phyloP scores from a whole-genome alignment of 257 asterid species.

The Solanum okadae region DNA sequence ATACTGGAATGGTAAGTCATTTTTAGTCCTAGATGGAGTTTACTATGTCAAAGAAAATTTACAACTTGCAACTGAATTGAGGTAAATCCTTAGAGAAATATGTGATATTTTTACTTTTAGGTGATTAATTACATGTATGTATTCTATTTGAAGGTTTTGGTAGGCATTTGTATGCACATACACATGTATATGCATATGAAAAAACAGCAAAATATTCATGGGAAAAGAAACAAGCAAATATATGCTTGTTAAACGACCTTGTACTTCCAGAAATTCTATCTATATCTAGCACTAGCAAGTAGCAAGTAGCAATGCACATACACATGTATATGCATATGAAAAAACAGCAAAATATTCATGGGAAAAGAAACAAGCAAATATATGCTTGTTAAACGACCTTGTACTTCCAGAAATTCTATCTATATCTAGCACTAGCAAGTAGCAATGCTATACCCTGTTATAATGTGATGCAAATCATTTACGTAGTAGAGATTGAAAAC shows the following conservation, averaged over 20 bases:
- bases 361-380: not conserved
- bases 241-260: not conserved
- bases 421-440: not conserved
- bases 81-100: not conserved
- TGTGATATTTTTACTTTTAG: not conserved
- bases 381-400: not conserved
- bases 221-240: not conserved
- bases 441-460: not conserved
- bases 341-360: not conserved
- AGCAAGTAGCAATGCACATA: not conserved
- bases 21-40: not conserved
- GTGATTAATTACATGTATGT: not conserved
- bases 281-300: not conserved
- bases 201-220: not conserved
- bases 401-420: not conserved
- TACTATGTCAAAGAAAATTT: not conserved
- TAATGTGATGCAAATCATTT: not conserved
- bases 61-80: not conserved
- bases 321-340: not conserved
- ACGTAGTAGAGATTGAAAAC: not conserved
- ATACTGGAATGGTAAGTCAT: slow-evolving; percentile 72
- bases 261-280: not conserved
- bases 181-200: not conserved
- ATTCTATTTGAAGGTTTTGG: not conserved
- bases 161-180: not conserved